These are phyloP conservation scores for Phytophthora megakarya DNA, from an alignment of 352 stramenopile species.

Conservation along the genomic window DNA sequence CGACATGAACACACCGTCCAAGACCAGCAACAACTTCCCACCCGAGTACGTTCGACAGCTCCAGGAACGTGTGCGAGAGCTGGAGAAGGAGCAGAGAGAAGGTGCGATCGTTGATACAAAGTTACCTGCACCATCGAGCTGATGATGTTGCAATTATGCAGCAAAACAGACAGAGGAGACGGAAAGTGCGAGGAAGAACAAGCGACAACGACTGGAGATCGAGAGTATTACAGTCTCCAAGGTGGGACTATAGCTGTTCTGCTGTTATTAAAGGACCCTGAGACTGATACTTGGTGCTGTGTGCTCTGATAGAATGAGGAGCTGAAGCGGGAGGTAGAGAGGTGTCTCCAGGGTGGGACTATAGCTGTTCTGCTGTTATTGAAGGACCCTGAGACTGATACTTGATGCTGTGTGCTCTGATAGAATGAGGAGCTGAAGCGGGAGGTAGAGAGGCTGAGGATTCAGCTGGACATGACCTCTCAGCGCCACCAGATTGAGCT, in stretches of 20 bases:
- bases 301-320: conserved; percentile 44
- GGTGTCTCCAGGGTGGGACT: conserved; percentile 54
- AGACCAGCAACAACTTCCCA: conserved; percentile 9
- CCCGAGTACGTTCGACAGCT: conserved; percentile 34
- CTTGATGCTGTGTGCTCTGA: neutral
- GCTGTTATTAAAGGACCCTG: neutral
- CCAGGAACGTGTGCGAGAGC: conserved; percentile 36
- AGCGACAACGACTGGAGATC: conserved; percentile 61
- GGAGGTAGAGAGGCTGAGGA: conserved; percentile 55
- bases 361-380: neutral
- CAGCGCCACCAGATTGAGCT: conserved; percentile 71
- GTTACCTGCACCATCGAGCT: too few species aligned
- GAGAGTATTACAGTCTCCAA: conserved; percentile 65
- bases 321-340: conserved; percentile 56
- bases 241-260: conserved; percentile 30
- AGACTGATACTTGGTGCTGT: neutral
- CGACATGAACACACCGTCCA: conserved; percentile 38
- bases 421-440: conserved; percentile 59
- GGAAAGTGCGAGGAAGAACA: conserved; percentile 38
- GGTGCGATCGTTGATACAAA: conserved; percentile 24
- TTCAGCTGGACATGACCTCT: conserved; percentile 55
- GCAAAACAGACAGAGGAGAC: conserved; percentile 31
- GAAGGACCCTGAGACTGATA: conserved; percentile 1
- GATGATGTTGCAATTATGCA: conserved; percentile 22
- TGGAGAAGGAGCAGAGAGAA: conserved; percentile 44